phyloP scores from a whole-genome alignment of 495 filamentous ascomycete species.

The Podospora pseudoanserina region DNA sequence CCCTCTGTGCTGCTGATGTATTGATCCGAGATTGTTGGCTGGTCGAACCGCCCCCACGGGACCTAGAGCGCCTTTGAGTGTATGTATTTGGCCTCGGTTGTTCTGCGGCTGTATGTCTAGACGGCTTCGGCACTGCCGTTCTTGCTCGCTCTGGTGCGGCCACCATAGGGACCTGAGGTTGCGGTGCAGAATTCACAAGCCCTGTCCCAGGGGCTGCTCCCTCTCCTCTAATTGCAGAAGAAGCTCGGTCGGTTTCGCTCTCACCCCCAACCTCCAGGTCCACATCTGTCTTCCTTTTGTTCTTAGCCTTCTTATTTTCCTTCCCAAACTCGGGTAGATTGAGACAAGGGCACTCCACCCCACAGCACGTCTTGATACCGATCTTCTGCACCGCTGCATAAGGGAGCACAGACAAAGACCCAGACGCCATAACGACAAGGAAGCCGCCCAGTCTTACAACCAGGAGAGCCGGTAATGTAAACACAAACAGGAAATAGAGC shows the following conservation, averaged over 20 bases:
- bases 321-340: too few relatives aligned
- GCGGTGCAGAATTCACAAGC: not conserved
- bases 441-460: too few relatives aligned
- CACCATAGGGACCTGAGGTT: not conserved
- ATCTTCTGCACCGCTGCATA: not conserved
- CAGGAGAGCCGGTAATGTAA: not conserved
- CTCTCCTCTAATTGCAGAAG: not conserved
- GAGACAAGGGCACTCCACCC: not conserved
- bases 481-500: not conserved
- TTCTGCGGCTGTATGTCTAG: not conserved
- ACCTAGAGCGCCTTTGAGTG: not conserved
- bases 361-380: not conserved
- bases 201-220: not conserved
- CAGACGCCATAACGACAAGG: too few relatives aligned
- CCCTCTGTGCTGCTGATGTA: too few relatives aligned
- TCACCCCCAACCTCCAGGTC: not conserved
- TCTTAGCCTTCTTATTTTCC: not conserved
- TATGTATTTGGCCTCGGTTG: not conserved
- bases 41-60: too few relatives aligned
- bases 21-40: too few relatives aligned
- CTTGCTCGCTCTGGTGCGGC: not conserved
- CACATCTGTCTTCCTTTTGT: not conserved
- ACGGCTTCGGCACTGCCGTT: not conserved
- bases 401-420: too few relatives aligned
- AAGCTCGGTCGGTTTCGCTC: not conserved